phyloP scores from a whole-genome alignment of 148 eudicot genomes.

The Spergularia marina region DNA sequence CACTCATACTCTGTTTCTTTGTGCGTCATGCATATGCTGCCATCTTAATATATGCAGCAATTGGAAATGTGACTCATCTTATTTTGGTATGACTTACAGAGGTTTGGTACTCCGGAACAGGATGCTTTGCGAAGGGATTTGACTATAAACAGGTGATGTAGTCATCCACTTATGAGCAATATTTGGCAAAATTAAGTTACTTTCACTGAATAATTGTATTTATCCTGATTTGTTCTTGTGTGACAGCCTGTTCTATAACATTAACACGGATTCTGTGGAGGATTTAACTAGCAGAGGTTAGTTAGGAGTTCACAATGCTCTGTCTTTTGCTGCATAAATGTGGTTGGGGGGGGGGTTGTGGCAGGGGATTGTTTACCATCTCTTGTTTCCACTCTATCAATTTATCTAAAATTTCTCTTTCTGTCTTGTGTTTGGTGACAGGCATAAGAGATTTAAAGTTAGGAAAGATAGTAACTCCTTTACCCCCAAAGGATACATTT shows the following conservation, averaged over 20 bases:
- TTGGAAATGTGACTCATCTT: slow-evolving; percentile 8
- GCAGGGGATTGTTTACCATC: neutral
- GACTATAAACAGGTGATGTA: slow-evolving; percentile 82
- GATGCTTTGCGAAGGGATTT: slow-evolving; percentile 98
- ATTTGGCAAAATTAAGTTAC: neutral
- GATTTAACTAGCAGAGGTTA: slow-evolving; percentile 86
- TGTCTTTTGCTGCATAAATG: neutral
- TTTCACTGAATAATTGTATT: neutral
- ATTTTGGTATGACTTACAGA: slow-evolving; percentile 43
- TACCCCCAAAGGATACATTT: slow-evolving; percentile 90
- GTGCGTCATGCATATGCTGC: neutral
- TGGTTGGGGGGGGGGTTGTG: neutral
- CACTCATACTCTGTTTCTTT: neutral
- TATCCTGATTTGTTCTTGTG: slow-evolving; percentile 10
- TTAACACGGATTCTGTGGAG: slow-evolving; percentile 74
- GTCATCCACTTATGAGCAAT: neutral
- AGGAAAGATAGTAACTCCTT: slow-evolving; percentile 93
- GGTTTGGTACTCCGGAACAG: slow-evolving; percentile 88
- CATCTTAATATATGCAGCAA: neutral
- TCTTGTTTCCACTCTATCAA: neutral
- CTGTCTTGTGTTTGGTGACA: slow-evolving; percentile 27
- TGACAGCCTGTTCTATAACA: slow-evolving; percentile 90
- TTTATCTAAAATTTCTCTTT: neutral
- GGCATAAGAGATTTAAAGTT: slow-evolving; percentile 70
- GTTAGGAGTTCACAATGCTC: slow-evolving; percentile 14